Evolutionary conservation across 208 protist species (phyloP).

Genomic region (Trypanosoma vivax): DNA sequence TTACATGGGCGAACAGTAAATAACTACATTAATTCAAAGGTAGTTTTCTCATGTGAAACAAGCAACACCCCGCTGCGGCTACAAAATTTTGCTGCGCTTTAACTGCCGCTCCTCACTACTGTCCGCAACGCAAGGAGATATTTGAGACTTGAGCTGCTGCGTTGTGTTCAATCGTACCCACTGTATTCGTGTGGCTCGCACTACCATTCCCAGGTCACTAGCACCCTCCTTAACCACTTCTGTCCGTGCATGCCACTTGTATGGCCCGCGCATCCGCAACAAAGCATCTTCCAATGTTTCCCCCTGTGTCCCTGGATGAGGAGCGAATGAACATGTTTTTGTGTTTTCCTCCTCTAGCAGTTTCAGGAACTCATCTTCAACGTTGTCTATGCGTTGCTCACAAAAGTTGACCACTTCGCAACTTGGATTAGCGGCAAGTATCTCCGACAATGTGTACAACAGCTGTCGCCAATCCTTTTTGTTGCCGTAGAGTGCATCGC

Average conservation of each 20-base stretch:
- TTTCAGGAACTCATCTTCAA: constrained; percentile 66
- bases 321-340: not conserved
- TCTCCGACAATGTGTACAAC: constrained; percentile 77
- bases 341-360: constrained; percentile 57
- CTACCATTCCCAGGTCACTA: constrained; percentile 67
- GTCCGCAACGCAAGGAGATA: not conserved
- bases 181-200: constrained; percentile 55
- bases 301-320: not conserved
- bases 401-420: constrained; percentile 83
- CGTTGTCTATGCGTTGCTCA: constrained; percentile 81
- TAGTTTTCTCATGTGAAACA: no score
- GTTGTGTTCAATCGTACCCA: constrained; percentile 22
- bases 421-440: constrained; percentile 44
- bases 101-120: no score
- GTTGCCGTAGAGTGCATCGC: constrained; percentile 88
- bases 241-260: constrained; percentile 34
- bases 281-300: constrained; percentile 21
- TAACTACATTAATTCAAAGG: no score
- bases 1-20: no score
- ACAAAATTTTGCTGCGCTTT: no score
- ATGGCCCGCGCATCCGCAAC: constrained; percentile 28
- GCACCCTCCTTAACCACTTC: constrained; percentile 36
- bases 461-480: constrained; percentile 74
- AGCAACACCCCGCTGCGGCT: no score
- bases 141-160: not conserved